Conservation (phyloP, 345 rosid genomes). For the Chamaenerion angustifolium region DNA sequence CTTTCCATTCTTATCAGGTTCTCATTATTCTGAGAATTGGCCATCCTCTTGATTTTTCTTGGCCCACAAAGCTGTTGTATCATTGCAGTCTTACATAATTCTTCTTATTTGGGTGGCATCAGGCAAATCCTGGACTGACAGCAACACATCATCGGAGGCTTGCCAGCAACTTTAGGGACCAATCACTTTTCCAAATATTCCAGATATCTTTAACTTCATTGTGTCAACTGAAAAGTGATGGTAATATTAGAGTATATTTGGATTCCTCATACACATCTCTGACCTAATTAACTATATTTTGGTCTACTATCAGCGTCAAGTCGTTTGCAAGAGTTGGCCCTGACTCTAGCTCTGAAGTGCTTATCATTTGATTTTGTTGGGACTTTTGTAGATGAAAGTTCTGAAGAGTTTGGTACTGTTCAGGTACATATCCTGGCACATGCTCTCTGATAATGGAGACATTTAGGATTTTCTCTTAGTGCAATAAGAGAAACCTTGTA, state of each 20-base stretch:
- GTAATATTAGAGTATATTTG: slow-evolving; percentile 20
- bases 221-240: slow-evolving; percentile 80
- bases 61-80: background rate
- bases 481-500: background rate
- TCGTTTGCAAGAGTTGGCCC: slow-evolving; percentile 86
- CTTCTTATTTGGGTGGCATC: slow-evolving; percentile 11
- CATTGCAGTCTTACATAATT: background rate
- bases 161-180: slow-evolving; percentile 89
- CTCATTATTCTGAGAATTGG: too few species aligned
- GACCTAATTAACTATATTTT: background rate
- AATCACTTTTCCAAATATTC: slow-evolving; percentile 81
- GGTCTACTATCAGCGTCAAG: slow-evolving; percentile 38
- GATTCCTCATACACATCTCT: background rate
- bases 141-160: slow-evolving; percentile 85
- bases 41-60: background rate
- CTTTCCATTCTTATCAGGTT: too few species aligned
- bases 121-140: slow-evolving; percentile 74
- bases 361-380: slow-evolving; percentile 98
- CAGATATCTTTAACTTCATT: slow-evolving; percentile 86
- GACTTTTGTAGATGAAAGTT: slow-evolving; percentile 92
- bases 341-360: slow-evolving; percentile 88
- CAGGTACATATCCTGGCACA: slow-evolving; percentile 38
- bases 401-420: slow-evolving; percentile 98
- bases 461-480: too few species aligned
- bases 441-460: too few species aligned